These are phyloP conservation scores for Allantophomopsis lycopodina DNA, from an alignment of 2,329 filamentous ascomycete species.

Conservation along the genomic window DNA sequence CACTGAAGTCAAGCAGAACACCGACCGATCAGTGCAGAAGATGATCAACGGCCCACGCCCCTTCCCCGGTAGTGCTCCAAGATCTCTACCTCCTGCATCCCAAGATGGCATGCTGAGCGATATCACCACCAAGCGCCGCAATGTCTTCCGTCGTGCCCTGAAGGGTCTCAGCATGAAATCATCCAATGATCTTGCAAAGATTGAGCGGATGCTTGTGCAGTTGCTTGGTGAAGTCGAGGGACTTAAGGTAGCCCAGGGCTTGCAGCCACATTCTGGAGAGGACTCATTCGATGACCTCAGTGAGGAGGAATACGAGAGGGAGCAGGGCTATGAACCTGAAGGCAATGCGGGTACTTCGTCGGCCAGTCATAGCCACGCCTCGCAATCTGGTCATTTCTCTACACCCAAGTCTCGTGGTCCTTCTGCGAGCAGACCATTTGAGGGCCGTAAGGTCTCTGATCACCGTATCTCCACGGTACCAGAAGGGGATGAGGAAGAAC, in stretches of 20 bases:
- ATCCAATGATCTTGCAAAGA: conserved; percentile 73
- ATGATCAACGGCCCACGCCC: conserved; percentile 78
- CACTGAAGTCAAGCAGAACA: conserved; percentile 73
- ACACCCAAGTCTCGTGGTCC: conserved; percentile 36
- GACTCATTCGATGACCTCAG: conserved; percentile 59
- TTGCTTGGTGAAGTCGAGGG: conserved; percentile 85
- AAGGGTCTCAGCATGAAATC: conserved; percentile 83
- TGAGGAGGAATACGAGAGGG: conserved; percentile 48
- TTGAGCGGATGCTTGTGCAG: conserved; percentile 86
- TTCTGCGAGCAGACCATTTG: conserved; percentile 20
- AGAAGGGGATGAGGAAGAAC: conserved; percentile 64
- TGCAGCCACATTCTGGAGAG: conserved; percentile 38
- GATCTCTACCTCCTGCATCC: conserved; percentile 28
- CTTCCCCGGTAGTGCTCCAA: conserved; percentile 47
- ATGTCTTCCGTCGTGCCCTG: conserved; percentile 86
- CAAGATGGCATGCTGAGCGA: conserved; percentile 40
- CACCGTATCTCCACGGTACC: conserved; percentile 84
- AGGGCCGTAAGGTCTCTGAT: conserved; percentile 44
- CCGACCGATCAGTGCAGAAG: conserved; percentile 72
- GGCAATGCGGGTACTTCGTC: conserved; percentile 65
- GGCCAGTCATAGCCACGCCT: conserved; percentile 42
- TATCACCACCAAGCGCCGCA: conserved; percentile 66
- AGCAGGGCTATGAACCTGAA: conserved; percentile 71
- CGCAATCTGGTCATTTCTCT: conserved; percentile 65
- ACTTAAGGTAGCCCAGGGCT: conserved; percentile 45